phyloP scores from a whole-genome alignment of 2,329 filamentous ascomycete species.

The Diaporthe nobilis region DNA sequence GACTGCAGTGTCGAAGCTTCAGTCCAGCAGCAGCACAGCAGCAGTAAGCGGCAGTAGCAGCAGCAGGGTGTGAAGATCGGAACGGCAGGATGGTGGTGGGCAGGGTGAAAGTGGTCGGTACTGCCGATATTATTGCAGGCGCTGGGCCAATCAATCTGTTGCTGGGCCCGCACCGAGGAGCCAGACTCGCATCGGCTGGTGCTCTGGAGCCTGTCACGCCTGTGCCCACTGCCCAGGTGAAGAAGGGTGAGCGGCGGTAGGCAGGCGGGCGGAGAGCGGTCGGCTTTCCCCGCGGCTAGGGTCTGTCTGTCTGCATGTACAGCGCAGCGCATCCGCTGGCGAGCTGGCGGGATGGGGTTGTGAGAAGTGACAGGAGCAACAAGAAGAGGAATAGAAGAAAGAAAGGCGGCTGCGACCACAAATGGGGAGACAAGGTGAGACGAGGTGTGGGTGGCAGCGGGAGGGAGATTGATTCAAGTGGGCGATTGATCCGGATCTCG shows the following conservation, averaged over 20 bases:
- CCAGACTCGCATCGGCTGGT: slow-evolving; percentile 18
- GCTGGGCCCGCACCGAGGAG: slow-evolving; percentile 24
- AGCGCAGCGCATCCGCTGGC: slow-evolving; percentile 22
- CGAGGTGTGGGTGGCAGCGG: slow-evolving; percentile 25
- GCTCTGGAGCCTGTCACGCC: not conserved
- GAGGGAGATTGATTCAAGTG: slow-evolving; percentile 18
- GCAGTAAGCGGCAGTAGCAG: slow-evolving; percentile 5
- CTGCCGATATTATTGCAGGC: slow-evolving; percentile 42
- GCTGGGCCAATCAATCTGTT: slow-evolving; percentile 41
- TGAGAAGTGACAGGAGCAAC: slow-evolving; percentile 17
- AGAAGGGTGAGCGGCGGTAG: not conserved
- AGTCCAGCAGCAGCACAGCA: slow-evolving; percentile 18
- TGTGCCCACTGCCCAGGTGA: not conserved
- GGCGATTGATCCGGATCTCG: slow-evolving; percentile 13
- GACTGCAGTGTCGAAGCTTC: slow-evolving; percentile 30
- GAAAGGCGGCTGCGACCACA: slow-evolving; percentile 5
- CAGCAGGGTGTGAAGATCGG: slow-evolving; percentile 28
- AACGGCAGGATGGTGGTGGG: slow-evolving; percentile 7
- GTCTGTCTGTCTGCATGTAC: slow-evolving; percentile 19
- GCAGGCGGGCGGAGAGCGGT: slow-evolving; percentile 12
- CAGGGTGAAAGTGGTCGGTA: slow-evolving; percentile 39
- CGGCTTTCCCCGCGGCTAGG: slow-evolving; percentile 27
- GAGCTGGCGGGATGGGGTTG: not conserved
- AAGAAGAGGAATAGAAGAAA: not conserved
- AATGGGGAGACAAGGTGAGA: slow-evolving; percentile 20